These are phyloP conservation scores for Bipolaris gigantea DNA, from an alignment of 2,329 filamentous ascomycete species.

Conservation along the genomic window DNA sequence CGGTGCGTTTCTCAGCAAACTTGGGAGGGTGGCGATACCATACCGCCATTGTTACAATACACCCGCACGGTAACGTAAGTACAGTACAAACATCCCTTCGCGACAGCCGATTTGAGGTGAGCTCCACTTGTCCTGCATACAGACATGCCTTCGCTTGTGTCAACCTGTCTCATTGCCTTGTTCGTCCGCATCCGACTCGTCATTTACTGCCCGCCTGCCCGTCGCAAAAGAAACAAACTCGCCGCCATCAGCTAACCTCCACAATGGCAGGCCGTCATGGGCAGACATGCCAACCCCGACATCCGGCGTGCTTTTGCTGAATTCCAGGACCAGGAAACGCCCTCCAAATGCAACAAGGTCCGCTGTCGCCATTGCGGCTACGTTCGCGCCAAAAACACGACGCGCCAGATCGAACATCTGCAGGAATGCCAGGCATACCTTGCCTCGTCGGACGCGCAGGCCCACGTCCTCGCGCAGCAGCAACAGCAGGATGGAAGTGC, in stretches of 20 bases:
- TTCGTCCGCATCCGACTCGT: not conserved
- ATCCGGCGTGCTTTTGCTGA: constrained; percentile 45
- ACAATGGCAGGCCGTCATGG: constrained; percentile 23
- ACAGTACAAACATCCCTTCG: constrained; percentile 14
- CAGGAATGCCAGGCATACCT: constrained; percentile 51
- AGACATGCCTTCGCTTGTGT: not conserved
- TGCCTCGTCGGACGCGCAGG: constrained; percentile 49
- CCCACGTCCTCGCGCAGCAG: constrained; percentile 27
- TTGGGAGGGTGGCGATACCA: constrained; percentile 7
- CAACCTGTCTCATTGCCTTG: not conserved
- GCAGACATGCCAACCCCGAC: constrained; percentile 48
- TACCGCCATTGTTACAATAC: constrained; percentile 16
- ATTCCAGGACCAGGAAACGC: constrained; percentile 48
- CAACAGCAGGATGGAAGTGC: constrained; percentile 22
- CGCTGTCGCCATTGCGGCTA: constrained; percentile 54
- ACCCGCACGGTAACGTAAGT: not conserved
- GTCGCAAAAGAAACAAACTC: not conserved
- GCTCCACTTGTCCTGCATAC: constrained; percentile 11
- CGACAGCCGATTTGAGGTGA: constrained; percentile 16
- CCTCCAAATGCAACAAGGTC: constrained; percentile 53
- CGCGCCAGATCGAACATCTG: constrained; percentile 55
- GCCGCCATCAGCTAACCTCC: constrained; percentile 16
- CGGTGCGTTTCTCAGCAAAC: not conserved
- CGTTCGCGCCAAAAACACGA: constrained; percentile 55
- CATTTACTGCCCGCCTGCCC: not conserved